Evolutionary conservation across 768 basidiomycete genomes (phyloP).

Genomic region (Suillus subalutaceus): DNA sequence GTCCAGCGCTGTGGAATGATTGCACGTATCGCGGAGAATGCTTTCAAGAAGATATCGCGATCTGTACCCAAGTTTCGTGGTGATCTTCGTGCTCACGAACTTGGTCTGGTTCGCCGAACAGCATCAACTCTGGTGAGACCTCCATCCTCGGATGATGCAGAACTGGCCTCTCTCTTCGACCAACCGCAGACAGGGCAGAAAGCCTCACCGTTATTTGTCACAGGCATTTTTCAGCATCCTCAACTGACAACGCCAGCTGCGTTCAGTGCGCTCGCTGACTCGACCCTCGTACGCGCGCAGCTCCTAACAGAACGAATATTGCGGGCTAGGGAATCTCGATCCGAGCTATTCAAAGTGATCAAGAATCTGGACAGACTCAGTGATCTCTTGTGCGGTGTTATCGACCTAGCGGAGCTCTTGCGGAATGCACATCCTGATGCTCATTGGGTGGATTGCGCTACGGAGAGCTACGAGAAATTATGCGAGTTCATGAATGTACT

Average conservation of each 20-base stretch:
- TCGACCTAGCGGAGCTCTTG: slow-evolving; percentile 93
- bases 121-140: slow-evolving; percentile 50
- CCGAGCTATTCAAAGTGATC: slow-evolving; percentile 82
- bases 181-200: slow-evolving; percentile 46
- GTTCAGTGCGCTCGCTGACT: slow-evolving; percentile 72
- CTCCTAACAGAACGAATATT: slow-evolving; percentile 84
- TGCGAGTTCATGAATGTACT: slow-evolving; percentile 98
- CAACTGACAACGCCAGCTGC: slow-evolving; percentile 69
- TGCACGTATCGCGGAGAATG: slow-evolving; percentile 42
- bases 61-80: slow-evolving; percentile 44
- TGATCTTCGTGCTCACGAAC: slow-evolving; percentile 40
- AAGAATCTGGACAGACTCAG: slow-evolving; percentile 97
- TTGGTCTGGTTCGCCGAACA: slow-evolving; percentile 24
- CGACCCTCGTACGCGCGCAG: slow-evolving; percentile 80
- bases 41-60: slow-evolving; percentile 38
- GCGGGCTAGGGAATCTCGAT: slow-evolving; percentile 67
- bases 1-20: slow-evolving; percentile 31
- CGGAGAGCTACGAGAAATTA: slow-evolving; percentile 85
- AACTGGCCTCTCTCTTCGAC: slow-evolving; percentile 74
- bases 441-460: slow-evolving; percentile 81
- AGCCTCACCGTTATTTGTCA: slow-evolving; percentile 49
- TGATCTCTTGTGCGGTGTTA: slow-evolving; percentile 94
- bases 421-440: slow-evolving; percentile 92
- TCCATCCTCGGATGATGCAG: slow-evolving; percentile 64
- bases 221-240: slow-evolving; percentile 86